These are phyloP conservation scores for Picea engelmannii DNA, from an alignment of 83 land plant species.

Conservation along the genomic window DNA sequence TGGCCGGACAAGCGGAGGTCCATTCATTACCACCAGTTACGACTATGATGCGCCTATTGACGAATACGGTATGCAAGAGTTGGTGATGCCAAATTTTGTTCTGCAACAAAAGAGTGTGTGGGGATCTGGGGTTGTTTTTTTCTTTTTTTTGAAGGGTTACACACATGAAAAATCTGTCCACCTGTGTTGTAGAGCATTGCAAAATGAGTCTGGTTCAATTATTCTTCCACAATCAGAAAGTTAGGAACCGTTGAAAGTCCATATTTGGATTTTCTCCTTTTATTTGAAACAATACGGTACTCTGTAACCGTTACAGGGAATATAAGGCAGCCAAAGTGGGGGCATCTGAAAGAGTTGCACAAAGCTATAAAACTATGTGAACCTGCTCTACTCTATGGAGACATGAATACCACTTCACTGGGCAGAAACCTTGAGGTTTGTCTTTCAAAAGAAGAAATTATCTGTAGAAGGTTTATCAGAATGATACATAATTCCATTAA, in stretches of 20 bases:
- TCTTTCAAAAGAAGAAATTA: background rate
- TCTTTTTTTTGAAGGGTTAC: too few relatives aligned
- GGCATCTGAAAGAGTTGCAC: conserved; percentile 81
- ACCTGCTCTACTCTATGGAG: conserved; percentile 23
- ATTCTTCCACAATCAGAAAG: too few relatives aligned
- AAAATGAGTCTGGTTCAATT: too few relatives aligned
- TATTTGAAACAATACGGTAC: too few relatives aligned
- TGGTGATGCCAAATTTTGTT: too few relatives aligned
- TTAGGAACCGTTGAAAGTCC: too few relatives aligned
- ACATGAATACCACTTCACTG: conserved; percentile 13
- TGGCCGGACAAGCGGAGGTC: conserved; percentile 78
- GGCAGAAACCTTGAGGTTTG: conserved; percentile 31
- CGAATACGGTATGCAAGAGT: conserved; percentile 74
- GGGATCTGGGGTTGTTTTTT: too few relatives aligned
- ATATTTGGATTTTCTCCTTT: too few relatives aligned
- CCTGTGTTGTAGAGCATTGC: too few relatives aligned
- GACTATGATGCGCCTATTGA: conserved; percentile 98
- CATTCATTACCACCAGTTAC: conserved; percentile 74
- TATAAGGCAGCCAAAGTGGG: conserved; percentile 71
- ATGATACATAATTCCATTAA: background rate
- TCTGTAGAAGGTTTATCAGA: too few relatives aligned
- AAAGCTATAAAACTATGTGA: conserved; percentile 38
- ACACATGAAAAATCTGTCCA: too few relatives aligned
- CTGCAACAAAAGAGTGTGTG: too few relatives aligned
- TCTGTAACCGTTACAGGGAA: background rate